Percentiles rank a stretch among this genome's conserved stretches.
Evolutionary conservation across 768 basidiomycete species (phyloP).

Genomic region (Tricholoma sp.): DNA sequence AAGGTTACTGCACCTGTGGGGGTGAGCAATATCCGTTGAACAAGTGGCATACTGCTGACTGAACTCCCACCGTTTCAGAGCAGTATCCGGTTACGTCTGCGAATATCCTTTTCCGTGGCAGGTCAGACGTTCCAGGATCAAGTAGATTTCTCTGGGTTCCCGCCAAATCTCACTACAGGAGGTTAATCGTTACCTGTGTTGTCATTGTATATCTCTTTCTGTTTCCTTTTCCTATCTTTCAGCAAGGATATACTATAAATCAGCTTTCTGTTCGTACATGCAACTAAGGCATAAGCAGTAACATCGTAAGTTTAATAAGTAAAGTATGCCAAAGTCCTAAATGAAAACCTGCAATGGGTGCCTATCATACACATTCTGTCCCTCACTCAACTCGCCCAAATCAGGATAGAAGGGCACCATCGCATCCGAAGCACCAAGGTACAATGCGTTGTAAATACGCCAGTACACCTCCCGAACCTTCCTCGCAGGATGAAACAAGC

Average conservation of each 20-base stretch:
- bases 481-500: conserved; percentile 94
- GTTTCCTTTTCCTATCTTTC: conserved; percentile 1
- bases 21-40: conserved; percentile 41
- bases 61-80: conserved; percentile 43
- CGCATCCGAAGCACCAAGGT: conserved; percentile 86
- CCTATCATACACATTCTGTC: conserved; percentile 83
- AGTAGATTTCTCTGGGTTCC: conserved; percentile 91
- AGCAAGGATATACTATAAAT: conserved; percentile 7
- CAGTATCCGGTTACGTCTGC: conserved; percentile 75
- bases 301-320: conserved; percentile 11
- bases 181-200: conserved; percentile 23
- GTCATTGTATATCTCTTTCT: neutral
- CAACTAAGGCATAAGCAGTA: neutral
- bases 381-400: conserved; percentile 84
- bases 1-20: conserved; percentile 83
- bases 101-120: conserved; percentile 70
- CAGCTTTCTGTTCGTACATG: neutral
- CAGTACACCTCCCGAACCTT: conserved; percentile 98
- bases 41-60: conserved; percentile 5
- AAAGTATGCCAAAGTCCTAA: conserved; percentile 27
- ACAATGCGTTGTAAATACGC: conserved; percentile 92
- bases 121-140: conserved; percentile 83
- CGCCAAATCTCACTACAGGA: conserved; percentile 60
- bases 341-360: conserved; percentile 84
- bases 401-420: conserved; percentile 96